phyloP scores from a whole-genome alignment of 495 filamentous ascomycete species.

The Saxispiralis lemnorum region DNA sequence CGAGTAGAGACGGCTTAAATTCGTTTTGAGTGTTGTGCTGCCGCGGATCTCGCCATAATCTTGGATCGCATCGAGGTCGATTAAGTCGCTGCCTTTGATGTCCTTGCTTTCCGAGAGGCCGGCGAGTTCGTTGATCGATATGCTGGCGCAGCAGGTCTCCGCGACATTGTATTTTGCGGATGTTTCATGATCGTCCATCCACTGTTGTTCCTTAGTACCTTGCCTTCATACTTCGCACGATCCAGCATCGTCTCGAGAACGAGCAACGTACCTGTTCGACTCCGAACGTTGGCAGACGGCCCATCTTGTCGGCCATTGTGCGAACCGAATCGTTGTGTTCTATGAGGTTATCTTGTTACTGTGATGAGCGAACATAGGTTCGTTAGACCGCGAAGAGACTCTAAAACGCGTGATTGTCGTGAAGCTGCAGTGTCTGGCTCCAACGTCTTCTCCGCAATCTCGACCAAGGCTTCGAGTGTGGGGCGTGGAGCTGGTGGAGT shows the following conservation, averaged over 20 bases:
- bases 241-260: too few relatives aligned
- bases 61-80: slow-evolving; percentile 33
- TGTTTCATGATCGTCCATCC: slow-evolving; percentile 76
- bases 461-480: too few relatives aligned
- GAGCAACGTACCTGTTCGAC: slow-evolving; percentile 49
- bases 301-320: slow-evolving; percentile 14
- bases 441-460: too few relatives aligned
- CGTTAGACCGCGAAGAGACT: too few relatives aligned
- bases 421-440: too few relatives aligned
- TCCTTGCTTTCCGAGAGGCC: slow-evolving; percentile 37
- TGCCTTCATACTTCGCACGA: too few relatives aligned
- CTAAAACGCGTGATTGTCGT: too few relatives aligned
- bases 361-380: too few relatives aligned
- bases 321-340: too few relatives aligned
- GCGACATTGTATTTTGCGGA: slow-evolving; percentile 65
- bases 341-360: too few relatives aligned
- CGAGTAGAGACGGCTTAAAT: slow-evolving; percentile 50
- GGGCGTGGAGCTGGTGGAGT: too few relatives aligned
- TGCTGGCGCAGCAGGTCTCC: slow-evolving; percentile 69
- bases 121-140: slow-evolving; percentile 57
- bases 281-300: slow-evolving; percentile 35
- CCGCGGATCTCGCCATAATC: slow-evolving; percentile 59
- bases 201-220: slow-evolving; percentile 30
- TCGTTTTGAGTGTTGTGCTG: slow-evolving; percentile 41
- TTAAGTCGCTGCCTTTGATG: slow-evolving; percentile 20